A percentile compares a stretch with the other conserved stretches of the same genome.
Conservation (phyloP, 1,284 basidiomycete species). For the Cutaneotrichosporon sp. region DNA sequence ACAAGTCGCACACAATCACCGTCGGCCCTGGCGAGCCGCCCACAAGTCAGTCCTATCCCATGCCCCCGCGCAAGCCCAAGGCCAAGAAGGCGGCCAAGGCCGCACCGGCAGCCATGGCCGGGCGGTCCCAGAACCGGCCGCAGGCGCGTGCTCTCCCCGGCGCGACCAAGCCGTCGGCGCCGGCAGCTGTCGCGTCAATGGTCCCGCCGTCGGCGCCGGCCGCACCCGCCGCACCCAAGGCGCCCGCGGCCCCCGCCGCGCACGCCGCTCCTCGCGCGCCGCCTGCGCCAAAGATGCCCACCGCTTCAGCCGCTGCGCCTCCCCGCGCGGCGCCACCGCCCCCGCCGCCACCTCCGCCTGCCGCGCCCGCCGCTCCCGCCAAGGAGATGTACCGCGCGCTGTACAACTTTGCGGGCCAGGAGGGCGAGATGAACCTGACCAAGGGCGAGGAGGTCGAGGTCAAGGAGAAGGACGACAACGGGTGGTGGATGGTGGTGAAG, state of each 20-base stretch:
- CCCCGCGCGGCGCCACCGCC: constrained; percentile 51
- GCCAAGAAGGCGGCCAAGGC: constrained; percentile 41
- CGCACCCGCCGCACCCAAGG: background rate
- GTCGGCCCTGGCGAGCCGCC: constrained; percentile 84
- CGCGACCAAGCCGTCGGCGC: constrained; percentile 45
- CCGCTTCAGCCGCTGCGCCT: constrained; percentile 7
- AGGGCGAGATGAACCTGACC: constrained; percentile 80
- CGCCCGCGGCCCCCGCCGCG: background rate
- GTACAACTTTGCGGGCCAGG: constrained; percentile 81
- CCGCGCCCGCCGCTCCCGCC: constrained; percentile 58
- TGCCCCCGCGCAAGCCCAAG: constrained; percentile 74
- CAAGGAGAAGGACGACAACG: constrained; percentile 87
- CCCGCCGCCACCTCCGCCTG: constrained; percentile 56
- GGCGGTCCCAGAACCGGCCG: constrained; percentile 36
- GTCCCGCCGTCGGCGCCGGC: constrained; percentile 11
- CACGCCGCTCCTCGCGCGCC: background rate
- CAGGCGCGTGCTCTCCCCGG: constrained; percentile 42
- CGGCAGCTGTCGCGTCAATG: constrained; percentile 30
- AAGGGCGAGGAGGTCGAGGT: constrained; percentile 93
- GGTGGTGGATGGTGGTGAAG: constrained; percentile 95
- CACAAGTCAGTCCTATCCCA: constrained; percentile 71
- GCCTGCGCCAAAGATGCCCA: constrained; percentile 12
- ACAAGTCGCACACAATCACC: constrained; percentile 89
- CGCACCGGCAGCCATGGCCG: constrained; percentile 32
- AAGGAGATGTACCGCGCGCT: constrained; percentile 77